Percentiles rank a stretch among this genome's conserved stretches.
Evolutionary conservation across 2,329 filamentous ascomycete species (phyloP).

Genomic region (Chaetomium globosum): DNA sequence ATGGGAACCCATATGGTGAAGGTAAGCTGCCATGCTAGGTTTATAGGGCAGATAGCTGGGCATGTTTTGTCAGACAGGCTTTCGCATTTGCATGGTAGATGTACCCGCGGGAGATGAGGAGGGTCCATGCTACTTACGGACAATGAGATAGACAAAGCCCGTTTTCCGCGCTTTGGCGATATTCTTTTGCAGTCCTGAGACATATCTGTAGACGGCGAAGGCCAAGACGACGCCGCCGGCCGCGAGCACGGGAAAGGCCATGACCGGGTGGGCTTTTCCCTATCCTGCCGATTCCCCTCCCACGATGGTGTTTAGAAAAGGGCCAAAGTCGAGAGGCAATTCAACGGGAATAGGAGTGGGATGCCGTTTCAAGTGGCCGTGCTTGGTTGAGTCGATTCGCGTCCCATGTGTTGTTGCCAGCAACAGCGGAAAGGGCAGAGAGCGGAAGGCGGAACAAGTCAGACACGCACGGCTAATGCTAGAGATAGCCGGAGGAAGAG

Average conservation of each 20-base stretch:
- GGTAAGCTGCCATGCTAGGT: constrained; percentile 59
- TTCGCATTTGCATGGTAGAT: background rate
- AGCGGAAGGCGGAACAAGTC: background rate
- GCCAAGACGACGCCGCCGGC: constrained; percentile 42
- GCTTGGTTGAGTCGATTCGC: background rate
- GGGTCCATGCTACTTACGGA: constrained; percentile 50
- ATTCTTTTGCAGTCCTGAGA: constrained; percentile 48
- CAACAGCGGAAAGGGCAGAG: background rate
- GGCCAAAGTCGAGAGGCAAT: background rate
- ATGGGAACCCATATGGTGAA: constrained; percentile 58
- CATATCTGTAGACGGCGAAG: constrained; percentile 42
- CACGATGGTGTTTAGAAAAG: background rate
- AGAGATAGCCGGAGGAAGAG: background rate
- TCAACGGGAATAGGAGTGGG: background rate
- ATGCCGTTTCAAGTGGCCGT: background rate
- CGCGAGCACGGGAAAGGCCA: constrained; percentile 45
- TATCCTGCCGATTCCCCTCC: background rate
- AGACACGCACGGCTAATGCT: background rate
- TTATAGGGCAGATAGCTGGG: constrained; percentile 54
- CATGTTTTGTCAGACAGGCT: constrained; percentile 25
- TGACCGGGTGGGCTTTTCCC: constrained; percentile 27
- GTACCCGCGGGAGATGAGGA: background rate
- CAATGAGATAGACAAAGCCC: constrained; percentile 56
- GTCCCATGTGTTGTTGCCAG: background rate
- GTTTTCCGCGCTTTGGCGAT: constrained; percentile 54